Evolutionary conservation across 176 grass and related monocot species (phyloP), one percentile per base, ranked within the genome.

Genomic region (Oropetium thomaeum): DNA sequence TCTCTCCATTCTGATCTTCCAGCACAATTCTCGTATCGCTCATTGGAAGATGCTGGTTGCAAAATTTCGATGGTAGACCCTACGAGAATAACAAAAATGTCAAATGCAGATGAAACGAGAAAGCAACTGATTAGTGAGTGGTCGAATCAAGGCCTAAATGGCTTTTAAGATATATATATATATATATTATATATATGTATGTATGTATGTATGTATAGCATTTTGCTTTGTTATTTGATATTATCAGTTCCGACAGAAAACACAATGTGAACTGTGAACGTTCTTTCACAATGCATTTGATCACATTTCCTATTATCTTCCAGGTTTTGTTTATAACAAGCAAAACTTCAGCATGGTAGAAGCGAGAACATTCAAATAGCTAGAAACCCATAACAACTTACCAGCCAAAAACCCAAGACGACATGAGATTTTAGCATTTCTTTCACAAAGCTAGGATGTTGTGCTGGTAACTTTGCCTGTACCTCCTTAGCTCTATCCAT

Each of bases 21-120:
- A 87, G 60, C 32, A 73, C 51, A 58, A 87, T 33, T 11, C 0
- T 15, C 66, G 49, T 59, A 47, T 82, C 79, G 7, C 64, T 5
- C 67, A 78, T 87, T 59, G 85, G 85, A 20, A 87, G 85, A 82
- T 78, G 49, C 59, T 87, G 77, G 73, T 78, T 82, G 73, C 79
- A 87, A 65, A 87, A 87, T 15, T 40, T 4, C 54, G 30, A 1
- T 9, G 84, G 84, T 25, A 87, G 58, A 77, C 79, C 73, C 84
- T 87, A 60, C n/a, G n/a, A 39, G 47, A 30, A 7, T 12, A 76
- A 57, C 19, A 42, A 10, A 62, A 65, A 57, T 38, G 8, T 71
- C 41, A 86, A 62, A 40, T 68, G 26, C 39, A 44, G 44, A 60
- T 48, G 32, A 68, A 61, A 16, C 39, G 16, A 48, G 58, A 74